Conservation (phyloP, 345 rosid species). For the Citrus cavaleriei region DNA sequence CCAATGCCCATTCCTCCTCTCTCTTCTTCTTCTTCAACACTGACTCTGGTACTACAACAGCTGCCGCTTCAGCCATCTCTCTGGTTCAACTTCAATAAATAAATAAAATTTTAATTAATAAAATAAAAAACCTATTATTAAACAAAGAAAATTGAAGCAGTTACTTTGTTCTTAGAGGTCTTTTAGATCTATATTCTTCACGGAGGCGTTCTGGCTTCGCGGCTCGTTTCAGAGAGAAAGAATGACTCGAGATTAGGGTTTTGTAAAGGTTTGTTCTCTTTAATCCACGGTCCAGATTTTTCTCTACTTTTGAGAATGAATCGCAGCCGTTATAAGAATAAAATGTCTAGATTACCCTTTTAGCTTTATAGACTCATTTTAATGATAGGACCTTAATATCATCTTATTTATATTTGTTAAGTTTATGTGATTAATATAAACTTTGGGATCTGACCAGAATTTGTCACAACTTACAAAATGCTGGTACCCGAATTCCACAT, state of each 20-base stretch:
- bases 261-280: neutral
- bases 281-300: neutral
- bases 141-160: neutral
- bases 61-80: conserved; percentile 31
- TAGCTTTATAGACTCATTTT: too few relatives aligned
- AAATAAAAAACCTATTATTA: too few relatives aligned
- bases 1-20: conserved; percentile 56
- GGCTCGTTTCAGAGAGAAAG: neutral
- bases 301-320: neutral
- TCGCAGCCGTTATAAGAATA: neutral
- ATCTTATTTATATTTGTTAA: too few relatives aligned
- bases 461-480: too few relatives aligned
- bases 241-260: neutral
- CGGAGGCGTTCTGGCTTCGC: neutral
- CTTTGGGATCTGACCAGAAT: too few relatives aligned
- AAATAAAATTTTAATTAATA: too few relatives aligned
- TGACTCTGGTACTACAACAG: conserved; percentile 63
- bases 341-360: neutral
- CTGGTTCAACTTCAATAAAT: neutral
- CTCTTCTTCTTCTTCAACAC: conserved; percentile 81
- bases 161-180: neutral
- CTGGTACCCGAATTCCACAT: too few relatives aligned
- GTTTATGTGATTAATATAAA: too few relatives aligned
- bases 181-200: neutral
- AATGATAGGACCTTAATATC: too few relatives aligned